phyloP scores from a whole-genome alignment of 2,329 filamentous ascomycete species.

The Ploettnerulaceae sp. region DNA sequence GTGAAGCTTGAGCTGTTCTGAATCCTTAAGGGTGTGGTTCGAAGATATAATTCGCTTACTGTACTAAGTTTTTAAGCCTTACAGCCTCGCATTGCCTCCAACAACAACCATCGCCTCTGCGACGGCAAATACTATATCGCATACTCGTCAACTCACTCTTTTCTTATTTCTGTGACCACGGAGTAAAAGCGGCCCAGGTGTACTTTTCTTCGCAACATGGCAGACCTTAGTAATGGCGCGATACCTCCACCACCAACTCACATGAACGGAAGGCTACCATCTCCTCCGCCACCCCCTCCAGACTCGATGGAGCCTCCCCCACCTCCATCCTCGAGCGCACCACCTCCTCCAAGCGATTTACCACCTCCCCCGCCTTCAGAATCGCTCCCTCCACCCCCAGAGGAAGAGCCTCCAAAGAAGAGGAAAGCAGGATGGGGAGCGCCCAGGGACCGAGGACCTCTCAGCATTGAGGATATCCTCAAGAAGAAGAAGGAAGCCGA shows the following conservation, averaged over 20 bases:
- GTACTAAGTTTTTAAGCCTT: conserved; percentile 11
- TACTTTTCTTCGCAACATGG: conserved; percentile 15
- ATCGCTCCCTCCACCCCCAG: conserved; percentile 40
- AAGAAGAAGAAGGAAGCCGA: conserved; percentile 82
- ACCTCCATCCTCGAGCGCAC: conserved; percentile 33
- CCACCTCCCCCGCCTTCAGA: conserved; percentile 37
- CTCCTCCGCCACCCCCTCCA: conserved; percentile 33
- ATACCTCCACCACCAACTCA: conserved; percentile 24
- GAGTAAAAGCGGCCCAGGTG: not conserved
- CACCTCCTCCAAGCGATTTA: conserved; percentile 29
- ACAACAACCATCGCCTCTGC: too few relatives aligned
- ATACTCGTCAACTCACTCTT: not conserved
- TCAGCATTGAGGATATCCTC: conserved; percentile 82
- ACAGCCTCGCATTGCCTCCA: conserved; percentile 8
- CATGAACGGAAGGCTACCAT: conserved; percentile 25
- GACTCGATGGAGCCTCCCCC: conserved; percentile 35
- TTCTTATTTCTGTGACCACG: not conserved
- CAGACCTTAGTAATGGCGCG: conserved; percentile 23
- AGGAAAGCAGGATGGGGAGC: conserved; percentile 51
- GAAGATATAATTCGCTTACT: conserved; percentile 9
- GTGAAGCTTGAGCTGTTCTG: conserved; percentile 5
- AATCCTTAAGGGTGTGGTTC: conserved; percentile 5
- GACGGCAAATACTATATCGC: too few relatives aligned
- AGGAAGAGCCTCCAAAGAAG: conserved; percentile 35
- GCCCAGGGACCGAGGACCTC: conserved; percentile 41